Evolutionary conservation across 805 yeast species (phyloP).

Genomic region (Metschnikowia reukaufii): DNA sequence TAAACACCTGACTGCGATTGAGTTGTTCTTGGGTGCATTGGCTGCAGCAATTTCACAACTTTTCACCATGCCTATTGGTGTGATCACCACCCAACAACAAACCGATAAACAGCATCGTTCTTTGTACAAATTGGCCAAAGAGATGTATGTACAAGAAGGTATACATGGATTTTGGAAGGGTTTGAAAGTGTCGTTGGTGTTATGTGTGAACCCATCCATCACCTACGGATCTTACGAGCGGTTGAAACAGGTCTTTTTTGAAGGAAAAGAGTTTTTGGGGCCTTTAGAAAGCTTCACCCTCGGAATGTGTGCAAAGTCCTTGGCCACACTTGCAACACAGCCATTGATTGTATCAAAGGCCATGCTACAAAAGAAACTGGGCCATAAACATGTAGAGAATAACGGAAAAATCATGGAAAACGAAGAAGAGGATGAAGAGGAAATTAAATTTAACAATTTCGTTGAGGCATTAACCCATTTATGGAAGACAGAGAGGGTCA

Average conservation of each 20-base stretch:
- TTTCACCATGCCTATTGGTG: conserved; percentile 79
- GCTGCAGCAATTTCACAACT: conserved; percentile 83
- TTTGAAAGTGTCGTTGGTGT: conserved; percentile 71
- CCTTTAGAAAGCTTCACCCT: conserved; percentile 66
- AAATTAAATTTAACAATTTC: conserved; percentile 52
- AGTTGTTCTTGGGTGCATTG: conserved; percentile 69
- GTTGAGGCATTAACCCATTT: conserved; percentile 62
- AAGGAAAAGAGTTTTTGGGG: conserved; percentile 43
- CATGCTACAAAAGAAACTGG: conserved; percentile 59
- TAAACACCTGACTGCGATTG: conserved; percentile 58
- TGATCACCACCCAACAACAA: conserved; percentile 63
- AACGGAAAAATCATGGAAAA: conserved; percentile 11
- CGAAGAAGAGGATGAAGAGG: conserved; percentile 32
- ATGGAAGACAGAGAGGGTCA: conserved; percentile 60
- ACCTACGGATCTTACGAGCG: conserved; percentile 81
- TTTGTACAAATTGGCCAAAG: conserved; percentile 36
- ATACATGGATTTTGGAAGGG: conserved; percentile 79
- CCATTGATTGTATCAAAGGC: conserved; percentile 85
- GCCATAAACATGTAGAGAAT: conserved; percentile 29
- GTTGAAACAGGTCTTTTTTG: conserved; percentile 52
- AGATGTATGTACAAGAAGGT: conserved; percentile 64
- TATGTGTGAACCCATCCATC: conserved; percentile 81
- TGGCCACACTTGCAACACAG: conserved; percentile 80
- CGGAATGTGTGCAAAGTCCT: conserved; percentile 77
- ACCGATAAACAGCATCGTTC: conserved; percentile 44